Evolutionary conservation across 345 rosid genomes (phyloP).

Genomic region (Gossypium arboreum): DNA sequence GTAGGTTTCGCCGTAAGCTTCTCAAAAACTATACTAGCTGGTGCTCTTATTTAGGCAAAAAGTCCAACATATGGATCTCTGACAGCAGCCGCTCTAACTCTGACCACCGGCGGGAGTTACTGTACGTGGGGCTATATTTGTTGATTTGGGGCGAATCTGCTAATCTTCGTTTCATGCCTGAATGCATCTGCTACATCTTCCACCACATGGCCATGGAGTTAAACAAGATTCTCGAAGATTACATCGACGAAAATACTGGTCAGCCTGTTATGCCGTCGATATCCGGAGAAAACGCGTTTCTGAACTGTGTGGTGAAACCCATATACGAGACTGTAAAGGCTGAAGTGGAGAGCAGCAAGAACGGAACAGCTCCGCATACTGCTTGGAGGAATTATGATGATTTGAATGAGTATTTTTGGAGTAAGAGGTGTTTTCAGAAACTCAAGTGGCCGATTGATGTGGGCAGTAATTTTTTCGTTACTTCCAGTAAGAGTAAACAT

Average conservation of each 20-base stretch:
- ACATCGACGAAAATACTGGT: constrained; percentile 87
- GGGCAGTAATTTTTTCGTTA: constrained; percentile 68
- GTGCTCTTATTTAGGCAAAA: constrained; percentile 77
- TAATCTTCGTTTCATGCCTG: constrained; percentile 83
- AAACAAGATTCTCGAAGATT: constrained; percentile 72
- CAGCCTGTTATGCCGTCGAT: constrained; percentile 72
- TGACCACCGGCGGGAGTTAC: constrained; percentile 69
- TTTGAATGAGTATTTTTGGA: constrained; percentile 95
- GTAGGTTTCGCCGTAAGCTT: constrained; percentile 65
- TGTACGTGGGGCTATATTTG: constrained; percentile 62
- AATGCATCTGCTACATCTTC: constrained; percentile 82
- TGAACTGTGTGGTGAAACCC: constrained; percentile 79
- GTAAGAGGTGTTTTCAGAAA: constrained; percentile 74
- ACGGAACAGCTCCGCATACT: constrained; percentile 80
- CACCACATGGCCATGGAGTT: constrained; percentile 95
- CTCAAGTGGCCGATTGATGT: constrained; percentile 84
- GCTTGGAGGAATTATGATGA: constrained; percentile 97
- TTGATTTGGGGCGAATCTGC: constrained; percentile 94
- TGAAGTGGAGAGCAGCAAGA: constrained; percentile 74
- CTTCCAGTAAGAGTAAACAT: constrained; percentile 42
- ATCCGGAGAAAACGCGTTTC: constrained; percentile 70
- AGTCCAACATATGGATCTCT: constrained; percentile 90
- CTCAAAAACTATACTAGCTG: constrained; percentile 71
- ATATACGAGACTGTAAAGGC: constrained; percentile 61
- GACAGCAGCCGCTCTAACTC: constrained; percentile 48